Conservation (phyloP, 1,284 basidiomycete genomes). For the Bjerkandera adusta region DNA sequence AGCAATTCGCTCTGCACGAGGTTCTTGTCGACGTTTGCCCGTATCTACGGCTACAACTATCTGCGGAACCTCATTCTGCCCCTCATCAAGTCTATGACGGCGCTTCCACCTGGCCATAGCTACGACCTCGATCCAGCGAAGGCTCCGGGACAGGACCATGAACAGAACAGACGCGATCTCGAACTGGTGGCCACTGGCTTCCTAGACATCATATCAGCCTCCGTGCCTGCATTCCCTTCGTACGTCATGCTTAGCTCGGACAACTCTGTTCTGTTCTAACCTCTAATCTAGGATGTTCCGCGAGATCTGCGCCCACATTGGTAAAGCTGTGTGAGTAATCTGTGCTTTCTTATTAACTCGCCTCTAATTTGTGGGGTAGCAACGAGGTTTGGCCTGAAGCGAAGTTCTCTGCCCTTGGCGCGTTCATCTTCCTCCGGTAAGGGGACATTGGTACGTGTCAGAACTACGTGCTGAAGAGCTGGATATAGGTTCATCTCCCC, state of each 20-base stretch:
- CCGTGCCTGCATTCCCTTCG: slow-evolving; percentile 73
- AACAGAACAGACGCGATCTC: slow-evolving; percentile 71
- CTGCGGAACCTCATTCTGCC: slow-evolving; percentile 76
- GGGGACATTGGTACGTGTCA: slow-evolving; percentile 22
- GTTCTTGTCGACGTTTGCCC: slow-evolving; percentile 82
- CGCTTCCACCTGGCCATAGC: slow-evolving; percentile 70
- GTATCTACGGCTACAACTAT: slow-evolving; percentile 87
- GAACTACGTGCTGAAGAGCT: no score
- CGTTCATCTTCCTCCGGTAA: slow-evolving; percentile 87
- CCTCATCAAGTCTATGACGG: slow-evolving; percentile 70
- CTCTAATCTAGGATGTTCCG: slow-evolving; percentile 68
- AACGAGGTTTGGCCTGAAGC: slow-evolving; percentile 77
- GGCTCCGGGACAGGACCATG: slow-evolving; percentile 58
- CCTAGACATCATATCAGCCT: slow-evolving; percentile 73
- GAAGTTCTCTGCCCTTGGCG: slow-evolving; percentile 84
- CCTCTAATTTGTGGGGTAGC: slow-evolving; percentile 29
- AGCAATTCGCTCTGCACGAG: slow-evolving; percentile 85
- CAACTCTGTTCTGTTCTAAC: not conserved
- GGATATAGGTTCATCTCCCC: slow-evolving; percentile 83
- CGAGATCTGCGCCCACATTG: slow-evolving; percentile 85
- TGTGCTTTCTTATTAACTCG: no score
- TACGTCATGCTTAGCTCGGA: slow-evolving; percentile 36
- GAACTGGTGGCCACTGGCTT: slow-evolving; percentile 77
- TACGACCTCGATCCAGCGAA: slow-evolving; percentile 81
- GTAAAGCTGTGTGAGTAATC: slow-evolving; percentile 71